Base-by-base conservation (phyloP, 2,329 filamentous ascomycete species). In the Pezicula rhizophila region DNA sequence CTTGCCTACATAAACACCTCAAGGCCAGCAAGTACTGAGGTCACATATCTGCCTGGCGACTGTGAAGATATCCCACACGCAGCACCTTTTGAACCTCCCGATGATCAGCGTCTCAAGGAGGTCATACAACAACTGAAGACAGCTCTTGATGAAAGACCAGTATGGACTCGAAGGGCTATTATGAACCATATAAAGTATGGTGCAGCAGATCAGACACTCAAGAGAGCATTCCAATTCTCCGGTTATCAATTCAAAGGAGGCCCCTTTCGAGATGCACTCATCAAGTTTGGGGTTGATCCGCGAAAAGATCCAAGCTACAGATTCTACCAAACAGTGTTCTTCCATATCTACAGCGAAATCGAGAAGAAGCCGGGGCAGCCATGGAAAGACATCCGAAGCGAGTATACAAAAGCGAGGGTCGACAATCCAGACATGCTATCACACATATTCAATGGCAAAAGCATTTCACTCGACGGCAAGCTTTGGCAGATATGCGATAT, bases 401-500 rank as follows among this genome's bases (percentile, higher is more conserved):
- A 54, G 43, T 60, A 60, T 57, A 56, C 47, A 49, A 40, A 37
- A 18, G 44, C 25, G 14, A 53, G 28, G 34, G 50, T 35, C 12
- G 45, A 50, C 14, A 48, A 52, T 18, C 33, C 42, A 12, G 47
- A 53, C 31, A 67, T 66, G 17, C 65, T 71, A 26, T 84, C 76
- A 46, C 91, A 97, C 66, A 72, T 92, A 1, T 97, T 96, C 66
- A 89, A 95, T 52, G 92, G 92, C 42, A 74, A 82, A 51, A 78
- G 77, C 2, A 80, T 92, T 47, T 80, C 81, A 14, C 78, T 80
- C 1, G 90, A 96, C 60, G 90, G 90, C 35, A 93, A 93, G 60
- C 84, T 93, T 44, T 99, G 90, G 86, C 93, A 97, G 72, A 79
- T 95, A 23, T 95, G 90, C 69, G 93, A 99, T 65, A 85, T 97